Conservation (phyloP, 2,329 filamentous ascomycete genomes). For the Fusarium mexicanum region DNA sequence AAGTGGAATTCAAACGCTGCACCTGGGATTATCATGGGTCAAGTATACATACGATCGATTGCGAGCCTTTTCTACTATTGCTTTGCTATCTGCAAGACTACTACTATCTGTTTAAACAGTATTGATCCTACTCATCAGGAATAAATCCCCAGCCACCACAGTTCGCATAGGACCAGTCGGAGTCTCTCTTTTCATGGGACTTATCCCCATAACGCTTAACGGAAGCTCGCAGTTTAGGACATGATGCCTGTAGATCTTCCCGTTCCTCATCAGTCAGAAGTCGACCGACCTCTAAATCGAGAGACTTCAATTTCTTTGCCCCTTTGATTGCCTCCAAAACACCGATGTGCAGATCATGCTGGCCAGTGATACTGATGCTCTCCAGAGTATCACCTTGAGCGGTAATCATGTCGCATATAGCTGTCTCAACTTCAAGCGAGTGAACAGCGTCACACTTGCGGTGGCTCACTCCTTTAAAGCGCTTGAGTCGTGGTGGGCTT, state of each 20-base stretch:
- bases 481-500: background rate
- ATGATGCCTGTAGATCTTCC: background rate
- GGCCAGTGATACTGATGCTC: background rate
- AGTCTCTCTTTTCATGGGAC: background rate
- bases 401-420: background rate
- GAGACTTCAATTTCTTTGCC: background rate
- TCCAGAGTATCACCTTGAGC: background rate
- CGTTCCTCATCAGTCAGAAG: background rate
- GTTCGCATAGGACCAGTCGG: background rate
- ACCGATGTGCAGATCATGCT: background rate
- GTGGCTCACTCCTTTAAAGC: background rate
- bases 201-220: accelerated
- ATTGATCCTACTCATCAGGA: background rate
- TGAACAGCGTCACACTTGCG: background rate
- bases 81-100: background rate
- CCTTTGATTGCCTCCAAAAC: background rate
- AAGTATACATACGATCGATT: background rate
- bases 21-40: background rate
- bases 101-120: background rate
- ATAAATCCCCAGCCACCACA: background rate
- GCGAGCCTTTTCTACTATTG: background rate
- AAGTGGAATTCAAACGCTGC: background rate
- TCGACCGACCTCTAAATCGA: background rate
- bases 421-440: background rate
- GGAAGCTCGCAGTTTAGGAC: background rate